Evolutionary conservation across 352 stramenopile species (phyloP), one percentile per base, ranked within the genome.

Genomic region (Phytophthora foliorum): DNA sequence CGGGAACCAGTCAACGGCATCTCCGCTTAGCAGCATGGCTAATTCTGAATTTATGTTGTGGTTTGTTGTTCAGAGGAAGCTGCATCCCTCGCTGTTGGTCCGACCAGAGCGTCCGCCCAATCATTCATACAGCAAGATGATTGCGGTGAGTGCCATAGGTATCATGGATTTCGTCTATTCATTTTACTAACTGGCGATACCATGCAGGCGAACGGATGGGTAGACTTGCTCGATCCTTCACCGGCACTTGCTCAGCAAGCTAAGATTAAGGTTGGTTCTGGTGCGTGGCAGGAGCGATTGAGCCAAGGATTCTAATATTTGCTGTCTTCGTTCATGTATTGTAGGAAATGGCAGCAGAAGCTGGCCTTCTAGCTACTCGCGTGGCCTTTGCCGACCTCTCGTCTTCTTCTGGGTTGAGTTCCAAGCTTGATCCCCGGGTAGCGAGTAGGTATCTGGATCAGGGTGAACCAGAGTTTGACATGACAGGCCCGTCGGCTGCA

Each of bases 61-160:
- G 38, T 21, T 27, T 42, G 3, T 60, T 45, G 19, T 46, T 22
- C 42, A 92, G 81, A 85, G 81, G 55, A 90, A 90, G 53, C 52
- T 86, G 3, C 72, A 88, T 58, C 77, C 82, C 3, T 79, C 74
- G 41, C 67, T 90, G 27, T 63, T 90, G 42, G 67, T 80, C 17
- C 80, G 84, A 32, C 87, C 83, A 2, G 87, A 95, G 34, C 85
- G 87, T 21, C 87, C 87, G 14, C 87, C 87, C 7, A 92, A 90
- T 52, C 45, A 88, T 54, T 95, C 86, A 0, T 95, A 94, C 75
- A 94, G 67, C 60, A 82, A 82, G 8, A 92, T 93, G 81, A 58
- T 65, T 14, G 80, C 86, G n/a, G 88, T 93, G 63, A 52, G 82
- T 80, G 19, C 11, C n/a, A 21, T 6, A 3, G 6, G 3, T 25